These are phyloP conservation scores for Bretschneidera sinensis DNA, from an alignment of 345 rosid species.

Conservation along the genomic window DNA sequence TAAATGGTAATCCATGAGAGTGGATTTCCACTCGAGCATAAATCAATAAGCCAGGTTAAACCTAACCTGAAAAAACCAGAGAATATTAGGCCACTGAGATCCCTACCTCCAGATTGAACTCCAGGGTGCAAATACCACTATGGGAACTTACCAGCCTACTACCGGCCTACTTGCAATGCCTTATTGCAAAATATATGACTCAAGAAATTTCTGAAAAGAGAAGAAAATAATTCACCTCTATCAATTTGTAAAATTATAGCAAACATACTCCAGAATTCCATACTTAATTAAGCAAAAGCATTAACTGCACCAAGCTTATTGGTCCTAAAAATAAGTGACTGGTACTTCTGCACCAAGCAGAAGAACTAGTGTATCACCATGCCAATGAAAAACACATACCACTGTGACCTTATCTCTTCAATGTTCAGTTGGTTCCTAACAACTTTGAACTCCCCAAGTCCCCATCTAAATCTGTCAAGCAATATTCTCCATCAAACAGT, in stretches of 20 bases:
- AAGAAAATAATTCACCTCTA: no score
- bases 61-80: no score
- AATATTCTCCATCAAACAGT: background rate
- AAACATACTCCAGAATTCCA: no score
- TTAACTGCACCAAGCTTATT: background rate
- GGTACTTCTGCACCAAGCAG: background rate
- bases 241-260: no score
- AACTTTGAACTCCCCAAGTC: background rate
- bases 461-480: background rate
- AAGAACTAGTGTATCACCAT: background rate
- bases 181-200: no score
- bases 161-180: no score
- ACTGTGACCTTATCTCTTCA: background rate
- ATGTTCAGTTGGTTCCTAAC: background rate
- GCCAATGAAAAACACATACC: background rate
- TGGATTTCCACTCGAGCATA: no score
- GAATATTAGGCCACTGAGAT: background rate
- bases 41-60: no score
- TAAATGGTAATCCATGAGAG: no score
- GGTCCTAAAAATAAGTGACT: background rate
- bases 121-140: background rate
- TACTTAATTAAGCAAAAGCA: background rate
- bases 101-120: background rate
- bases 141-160: background rate
- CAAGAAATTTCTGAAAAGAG: no score